Percentiles rank a stretch among this genome's conserved stretches.
These are phyloP conservation scores for Melanomma pulvis-pyrius DNA, from an alignment of 495 filamentous ascomycete genomes.

Conservation along the genomic window DNA sequence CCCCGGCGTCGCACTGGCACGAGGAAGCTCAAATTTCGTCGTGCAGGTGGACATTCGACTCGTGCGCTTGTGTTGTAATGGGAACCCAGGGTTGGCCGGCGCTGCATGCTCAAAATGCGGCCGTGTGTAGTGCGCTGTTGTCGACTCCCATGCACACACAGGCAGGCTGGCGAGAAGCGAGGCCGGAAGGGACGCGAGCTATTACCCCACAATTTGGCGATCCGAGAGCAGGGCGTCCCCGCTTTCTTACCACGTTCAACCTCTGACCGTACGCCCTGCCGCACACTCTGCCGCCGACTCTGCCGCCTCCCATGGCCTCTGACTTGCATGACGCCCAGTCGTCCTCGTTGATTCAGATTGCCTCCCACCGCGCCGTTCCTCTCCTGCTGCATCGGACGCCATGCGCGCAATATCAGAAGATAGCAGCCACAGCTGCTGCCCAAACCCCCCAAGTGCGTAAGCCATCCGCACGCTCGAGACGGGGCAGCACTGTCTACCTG, in stretches of 20 bases:
- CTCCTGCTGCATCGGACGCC: not conserved
- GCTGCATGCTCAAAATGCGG: constrained; percentile 3
- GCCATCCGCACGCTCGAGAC: not conserved
- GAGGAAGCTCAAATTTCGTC: constrained; percentile 28
- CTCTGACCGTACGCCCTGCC: constrained; percentile 18
- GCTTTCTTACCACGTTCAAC: constrained; percentile 33
- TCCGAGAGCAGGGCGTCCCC: constrained; percentile 36
- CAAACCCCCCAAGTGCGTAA: constrained; percentile 3
- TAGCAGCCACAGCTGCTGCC: constrained; percentile 22
- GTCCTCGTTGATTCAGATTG: not conserved
- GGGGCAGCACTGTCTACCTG: not conserved
- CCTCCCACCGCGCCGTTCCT: not conserved
- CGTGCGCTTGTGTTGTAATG: constrained; percentile 29
- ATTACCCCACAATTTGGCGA: constrained; percentile 39
- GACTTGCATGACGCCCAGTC: constrained; percentile 37
- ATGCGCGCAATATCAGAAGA: constrained; percentile 16
- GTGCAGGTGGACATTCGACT: constrained; percentile 4
- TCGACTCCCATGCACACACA: constrained; percentile 16
- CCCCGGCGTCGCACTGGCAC: not conserved
- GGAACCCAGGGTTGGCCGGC: constrained; percentile 3
- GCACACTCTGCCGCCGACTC: too few relatives aligned
- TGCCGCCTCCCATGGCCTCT: constrained; percentile 8
- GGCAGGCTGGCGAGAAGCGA: constrained; percentile 23
- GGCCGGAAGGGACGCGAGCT: constrained; percentile 12
- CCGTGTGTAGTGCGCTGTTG: constrained; percentile 14